phyloP scores from a whole-genome alignment of 202 grass and related monocot species.

The Carex sylvatica region DNA sequence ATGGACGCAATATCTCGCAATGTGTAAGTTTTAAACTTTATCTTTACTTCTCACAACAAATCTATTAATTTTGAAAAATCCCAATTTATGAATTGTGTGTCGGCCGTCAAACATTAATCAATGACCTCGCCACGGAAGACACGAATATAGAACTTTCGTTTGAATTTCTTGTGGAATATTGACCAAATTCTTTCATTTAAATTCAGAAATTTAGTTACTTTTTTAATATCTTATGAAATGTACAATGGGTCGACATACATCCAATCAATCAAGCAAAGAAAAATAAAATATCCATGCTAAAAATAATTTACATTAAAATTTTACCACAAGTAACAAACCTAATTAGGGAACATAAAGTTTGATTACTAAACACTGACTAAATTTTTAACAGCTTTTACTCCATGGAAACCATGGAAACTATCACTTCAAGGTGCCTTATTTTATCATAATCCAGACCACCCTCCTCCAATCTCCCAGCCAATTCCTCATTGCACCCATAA shows the following conservation, averaged over 20 bases:
- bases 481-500: neutral
- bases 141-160: neutral
- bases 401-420: neutral
- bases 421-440: neutral
- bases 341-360: no score
- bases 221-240: neutral
- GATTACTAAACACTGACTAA: neutral
- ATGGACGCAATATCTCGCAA: neutral
- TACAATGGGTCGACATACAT: neutral
- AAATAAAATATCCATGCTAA: no score
- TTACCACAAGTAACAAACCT: no score
- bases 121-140: neutral
- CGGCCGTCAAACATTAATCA: neutral
- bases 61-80: neutral
- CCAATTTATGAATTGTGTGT: neutral
- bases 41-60: neutral
- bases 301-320: no score
- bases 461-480: neutral
- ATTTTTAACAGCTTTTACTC: no score
- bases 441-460: neutral
- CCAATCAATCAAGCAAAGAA: neutral
- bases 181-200: neutral
- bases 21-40: neutral
- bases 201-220: neutral
- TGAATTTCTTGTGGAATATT: neutral